These are phyloP conservation scores for Naumovozyma castellii DNA, from an alignment of 805 yeast species.

Conservation along the genomic window DNA sequence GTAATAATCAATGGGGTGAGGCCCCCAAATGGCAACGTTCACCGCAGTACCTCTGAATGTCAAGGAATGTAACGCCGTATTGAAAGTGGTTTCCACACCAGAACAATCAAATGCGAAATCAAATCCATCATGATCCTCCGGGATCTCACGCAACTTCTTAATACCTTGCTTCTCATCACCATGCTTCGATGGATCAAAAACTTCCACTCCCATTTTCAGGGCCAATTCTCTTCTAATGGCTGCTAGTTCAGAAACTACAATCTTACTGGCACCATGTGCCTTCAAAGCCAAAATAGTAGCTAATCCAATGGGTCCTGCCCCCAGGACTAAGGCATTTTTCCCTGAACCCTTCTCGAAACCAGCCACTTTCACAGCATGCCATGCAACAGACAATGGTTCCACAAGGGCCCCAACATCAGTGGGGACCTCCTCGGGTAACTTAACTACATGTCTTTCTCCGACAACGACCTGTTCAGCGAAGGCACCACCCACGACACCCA, in stretches of 20 bases:
- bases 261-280: conserved; percentile 38
- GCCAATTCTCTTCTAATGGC: conserved; percentile 42
- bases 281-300: conserved; percentile 48
- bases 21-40: conserved; percentile 60
- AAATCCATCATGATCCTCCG: conserved; percentile 38
- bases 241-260: conserved; percentile 46
- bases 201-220: conserved; percentile 36
- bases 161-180: conserved; percentile 28
- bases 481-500: conserved; percentile 51
- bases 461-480: conserved; percentile 42
- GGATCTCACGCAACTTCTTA: conserved; percentile 32
- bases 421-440: conserved; percentile 37
- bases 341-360: conserved; percentile 33
- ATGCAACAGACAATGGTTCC: conserved; percentile 47
- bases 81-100: conserved; percentile 42
- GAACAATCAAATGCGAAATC: conserved; percentile 47
- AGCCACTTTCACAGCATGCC: conserved; percentile 49
- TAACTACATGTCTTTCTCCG: conserved; percentile 32
- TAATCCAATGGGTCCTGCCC: conserved; percentile 57
- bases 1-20: conserved; percentile 37
- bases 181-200: conserved; percentile 39
- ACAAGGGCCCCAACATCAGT: conserved; percentile 47
- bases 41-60: conserved; percentile 49
- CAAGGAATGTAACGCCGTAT: conserved; percentile 41
- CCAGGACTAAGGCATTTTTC: conserved; percentile 41